phyloP scores from a whole-genome alignment of 2,329 filamentous ascomycete species.

The Dothistroma pini region DNA sequence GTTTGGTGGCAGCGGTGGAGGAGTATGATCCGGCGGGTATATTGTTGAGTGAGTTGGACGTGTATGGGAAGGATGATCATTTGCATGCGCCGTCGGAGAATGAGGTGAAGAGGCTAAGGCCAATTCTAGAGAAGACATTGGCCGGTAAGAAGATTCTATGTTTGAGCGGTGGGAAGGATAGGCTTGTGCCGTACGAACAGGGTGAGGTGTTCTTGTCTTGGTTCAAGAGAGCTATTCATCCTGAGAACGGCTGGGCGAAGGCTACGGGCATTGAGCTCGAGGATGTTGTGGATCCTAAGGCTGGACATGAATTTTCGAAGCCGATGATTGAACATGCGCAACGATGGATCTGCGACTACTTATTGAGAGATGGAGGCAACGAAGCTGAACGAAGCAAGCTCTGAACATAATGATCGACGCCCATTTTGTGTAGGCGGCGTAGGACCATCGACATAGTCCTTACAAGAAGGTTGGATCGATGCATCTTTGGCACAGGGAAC shows the following conservation, averaged over 20 bases:
- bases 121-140: conserved; percentile 33
- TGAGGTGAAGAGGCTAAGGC: conserved; percentile 42
- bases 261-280: conserved; percentile 57
- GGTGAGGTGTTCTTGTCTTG: conserved; percentile 59
- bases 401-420: conserved; percentile 4
- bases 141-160: conserved; percentile 62
- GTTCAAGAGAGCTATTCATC: conserved; percentile 52
- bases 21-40: conserved; percentile 72
- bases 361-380: conserved; percentile 29
- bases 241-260: conserved; percentile 49
- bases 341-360: conserved; percentile 53
- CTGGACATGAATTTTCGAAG: conserved; percentile 65
- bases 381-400: conserved; percentile 15
- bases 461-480: background rate
- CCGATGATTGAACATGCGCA: conserved; percentile 66
- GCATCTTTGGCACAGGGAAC: background rate
- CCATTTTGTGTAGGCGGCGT: background rate
- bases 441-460: background rate
- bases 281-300: conserved; percentile 64
- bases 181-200: conserved; percentile 65
- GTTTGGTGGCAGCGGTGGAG: conserved; percentile 61
- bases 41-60: conserved; percentile 52
- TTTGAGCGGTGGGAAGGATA: conserved; percentile 64
- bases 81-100: conserved; percentile 41
- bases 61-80: conserved; percentile 28